phyloP scores from a whole-genome alignment of 2,329 filamentous ascomycete species.

The Fusarium sp. region DNA sequence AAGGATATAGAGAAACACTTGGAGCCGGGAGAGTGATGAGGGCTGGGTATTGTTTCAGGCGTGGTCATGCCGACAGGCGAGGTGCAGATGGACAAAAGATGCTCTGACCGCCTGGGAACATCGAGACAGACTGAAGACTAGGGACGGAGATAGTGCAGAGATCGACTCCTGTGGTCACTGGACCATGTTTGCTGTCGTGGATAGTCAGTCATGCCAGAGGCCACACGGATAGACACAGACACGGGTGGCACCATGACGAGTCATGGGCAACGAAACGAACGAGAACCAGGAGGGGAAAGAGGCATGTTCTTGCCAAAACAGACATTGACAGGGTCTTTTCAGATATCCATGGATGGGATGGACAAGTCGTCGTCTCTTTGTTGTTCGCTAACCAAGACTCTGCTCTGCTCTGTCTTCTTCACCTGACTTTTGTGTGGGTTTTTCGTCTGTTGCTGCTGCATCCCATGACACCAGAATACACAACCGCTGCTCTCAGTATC shows the following conservation, averaged over 20 bases:
- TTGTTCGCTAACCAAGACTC: slow-evolving; percentile 37
- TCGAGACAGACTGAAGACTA: neutral
- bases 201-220: neutral
- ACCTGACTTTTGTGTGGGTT: slow-evolving; percentile 24
- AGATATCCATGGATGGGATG: neutral
- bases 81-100: slow-evolving; percentile 31
- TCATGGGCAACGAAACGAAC: neutral
- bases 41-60: slow-evolving; percentile 29
- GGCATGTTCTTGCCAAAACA: slow-evolving; percentile 12
- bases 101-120: slow-evolving; percentile 23
- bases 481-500: slow-evolving; percentile 24
- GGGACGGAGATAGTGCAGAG: neutral
- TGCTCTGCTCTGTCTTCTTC: slow-evolving; percentile 13
- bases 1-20: neutral
- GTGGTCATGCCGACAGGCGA: slow-evolving; percentile 34
- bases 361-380: slow-evolving; percentile 22
- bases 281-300: neutral
- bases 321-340: neutral
- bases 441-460: slow-evolving; percentile 1
- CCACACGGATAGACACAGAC: slow-evolving; percentile 8
- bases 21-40: neutral
- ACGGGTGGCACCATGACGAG: slow-evolving; percentile 11
- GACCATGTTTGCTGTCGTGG: slow-evolving; percentile 11
- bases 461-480: slow-evolving; percentile 21
- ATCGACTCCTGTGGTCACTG: neutral